A percentile compares a stretch with the other conserved stretches of the same genome.
phyloP scores from a whole-genome alignment of 2,329 filamentous ascomycete genomes.

The Alternaria hordeiaustralica region DNA sequence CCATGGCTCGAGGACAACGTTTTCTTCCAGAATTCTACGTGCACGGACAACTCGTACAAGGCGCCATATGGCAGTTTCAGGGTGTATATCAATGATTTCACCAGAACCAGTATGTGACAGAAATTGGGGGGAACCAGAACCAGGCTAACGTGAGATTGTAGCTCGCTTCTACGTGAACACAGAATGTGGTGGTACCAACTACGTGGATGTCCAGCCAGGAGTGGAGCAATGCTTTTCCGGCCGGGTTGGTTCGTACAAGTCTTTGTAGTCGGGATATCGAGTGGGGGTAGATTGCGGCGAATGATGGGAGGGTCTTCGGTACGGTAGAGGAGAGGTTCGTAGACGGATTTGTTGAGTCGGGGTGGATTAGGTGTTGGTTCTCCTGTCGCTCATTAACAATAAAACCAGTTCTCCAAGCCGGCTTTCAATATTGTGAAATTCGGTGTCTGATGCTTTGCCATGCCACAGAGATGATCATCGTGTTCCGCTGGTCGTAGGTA shows the following conservation, averaged over 20 bases:
- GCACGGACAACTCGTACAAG: background rate
- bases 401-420: background rate
- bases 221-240: background rate
- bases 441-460: background rate
- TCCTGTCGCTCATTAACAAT: background rate
- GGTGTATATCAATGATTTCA: background rate
- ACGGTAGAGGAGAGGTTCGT: background rate
- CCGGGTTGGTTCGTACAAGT: background rate
- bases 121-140: background rate
- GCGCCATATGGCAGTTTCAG: slow-evolving; percentile 1
- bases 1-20: slow-evolving; percentile 9
- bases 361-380: background rate
- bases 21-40: slow-evolving; percentile 2
- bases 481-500: background rate
- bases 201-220: background rate
- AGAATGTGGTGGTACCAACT: background rate
- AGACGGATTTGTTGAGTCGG: background rate
- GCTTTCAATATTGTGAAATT: background rate
- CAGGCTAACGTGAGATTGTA: background rate
- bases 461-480: background rate
- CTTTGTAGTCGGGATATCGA: background rate
- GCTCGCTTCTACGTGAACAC: slow-evolving; percentile 7
- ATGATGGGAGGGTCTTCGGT: background rate
- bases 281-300: background rate
- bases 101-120: background rate